Percentiles rank a stretch among this genome's conserved stretches.
Conservation (phyloP, 139 green algal species). For the Micractinium sp. region DNA sequence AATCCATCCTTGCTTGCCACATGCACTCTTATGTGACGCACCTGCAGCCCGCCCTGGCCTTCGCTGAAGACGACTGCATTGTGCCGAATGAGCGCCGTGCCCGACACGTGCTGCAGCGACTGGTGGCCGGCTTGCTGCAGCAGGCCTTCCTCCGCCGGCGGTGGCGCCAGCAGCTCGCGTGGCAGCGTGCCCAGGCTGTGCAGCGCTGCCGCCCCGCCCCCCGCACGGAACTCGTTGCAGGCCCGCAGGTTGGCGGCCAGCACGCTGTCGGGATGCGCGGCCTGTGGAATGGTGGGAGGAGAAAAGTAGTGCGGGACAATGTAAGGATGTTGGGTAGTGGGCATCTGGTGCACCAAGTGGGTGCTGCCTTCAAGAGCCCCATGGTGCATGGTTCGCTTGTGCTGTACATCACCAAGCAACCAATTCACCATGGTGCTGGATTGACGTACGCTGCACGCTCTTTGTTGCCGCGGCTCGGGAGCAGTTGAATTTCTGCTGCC, state of each 20-base stretch:
- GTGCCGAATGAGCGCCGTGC: conserved; percentile 5
- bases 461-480: too few relatives aligned
- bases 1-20: too few relatives aligned
- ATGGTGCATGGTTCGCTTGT: too few relatives aligned
- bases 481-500: too few relatives aligned
- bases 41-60: conserved; percentile 16
- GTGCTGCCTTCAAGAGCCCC: too few relatives aligned
- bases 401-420: background rate
- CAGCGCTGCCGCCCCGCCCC: background rate
- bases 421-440: background rate
- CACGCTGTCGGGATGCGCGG: conserved; percentile 5
- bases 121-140: background rate
- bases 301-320: background rate
- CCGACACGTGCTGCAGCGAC: background rate
- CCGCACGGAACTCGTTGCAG: conserved; percentile 5
- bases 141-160: background rate
- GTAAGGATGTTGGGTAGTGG: background rate
- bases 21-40: background rate
- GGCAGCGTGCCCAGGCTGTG: background rate
- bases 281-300: background rate
- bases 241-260: conserved; percentile 23
- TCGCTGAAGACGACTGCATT: conserved; percentile 17
- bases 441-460: background rate
- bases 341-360: background rate
- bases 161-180: background rate